phyloP scores from a whole-genome alignment of 2,329 filamentous ascomycete genomes.

The Metarhizium guizhouense region DNA sequence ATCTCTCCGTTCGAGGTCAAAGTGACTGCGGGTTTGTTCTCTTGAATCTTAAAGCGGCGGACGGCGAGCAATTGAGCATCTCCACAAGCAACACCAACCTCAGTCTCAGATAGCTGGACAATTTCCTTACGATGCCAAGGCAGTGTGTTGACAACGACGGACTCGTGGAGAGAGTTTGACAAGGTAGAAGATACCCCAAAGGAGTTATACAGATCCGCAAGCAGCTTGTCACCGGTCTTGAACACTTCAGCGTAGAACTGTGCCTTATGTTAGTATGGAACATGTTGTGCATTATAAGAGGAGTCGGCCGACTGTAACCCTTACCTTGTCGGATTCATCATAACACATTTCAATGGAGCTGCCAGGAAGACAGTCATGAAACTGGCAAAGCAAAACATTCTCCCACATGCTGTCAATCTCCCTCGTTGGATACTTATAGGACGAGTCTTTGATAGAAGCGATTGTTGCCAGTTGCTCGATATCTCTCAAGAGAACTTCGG shows the following conservation, averaged over 20 bases:
- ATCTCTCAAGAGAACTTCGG: conserved; percentile 78
- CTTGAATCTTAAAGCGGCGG: conserved; percentile 36
- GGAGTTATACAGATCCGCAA: conserved; percentile 58
- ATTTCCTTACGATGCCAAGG: conserved; percentile 77
- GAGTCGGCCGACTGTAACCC: conserved; percentile 5
- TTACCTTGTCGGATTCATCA: conserved; percentile 77
- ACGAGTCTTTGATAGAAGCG: conserved; percentile 61
- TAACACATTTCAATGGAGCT: conserved; percentile 98
- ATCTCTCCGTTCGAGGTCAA: conserved; percentile 45
- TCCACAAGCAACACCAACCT: conserved; percentile 48
- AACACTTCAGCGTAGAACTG: conserved; percentile 78
- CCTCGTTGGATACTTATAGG: conserved; percentile 86
- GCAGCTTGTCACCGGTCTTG: conserved; percentile 60
- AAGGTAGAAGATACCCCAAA: conserved; percentile 51
- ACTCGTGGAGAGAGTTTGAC: conserved; percentile 31
- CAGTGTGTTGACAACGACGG: conserved; percentile 72
- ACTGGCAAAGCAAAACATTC: conserved; percentile 81
- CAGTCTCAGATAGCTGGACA: conserved; percentile 49
- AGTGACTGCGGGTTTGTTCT: conserved; percentile 39
- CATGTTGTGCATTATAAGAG: background rate
- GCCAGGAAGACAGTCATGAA: conserved; percentile 93
- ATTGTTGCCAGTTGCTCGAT: conserved; percentile 82
- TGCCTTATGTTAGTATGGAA: conserved; percentile 14
- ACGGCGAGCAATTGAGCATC: conserved; percentile 43
- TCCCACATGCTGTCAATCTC: conserved; percentile 98